Evolutionary conservation across 2,329 filamentous ascomycete species (phyloP).

Genomic region (Fusarium abutilonis): DNA sequence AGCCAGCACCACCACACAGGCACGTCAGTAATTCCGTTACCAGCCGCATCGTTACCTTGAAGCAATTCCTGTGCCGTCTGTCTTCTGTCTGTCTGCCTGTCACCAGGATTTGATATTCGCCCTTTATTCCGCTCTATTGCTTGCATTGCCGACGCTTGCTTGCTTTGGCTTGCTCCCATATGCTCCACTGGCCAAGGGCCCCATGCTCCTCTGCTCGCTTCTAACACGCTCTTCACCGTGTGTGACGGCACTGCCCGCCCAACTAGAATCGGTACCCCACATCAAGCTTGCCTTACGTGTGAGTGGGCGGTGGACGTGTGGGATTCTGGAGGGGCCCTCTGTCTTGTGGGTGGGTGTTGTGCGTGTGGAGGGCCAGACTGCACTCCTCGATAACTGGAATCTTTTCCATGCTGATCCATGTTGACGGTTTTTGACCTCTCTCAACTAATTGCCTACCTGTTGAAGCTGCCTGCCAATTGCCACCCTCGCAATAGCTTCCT

Average conservation of each 20-base stretch:
- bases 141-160: slow-evolving; percentile 41
- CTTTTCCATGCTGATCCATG: slow-evolving; percentile 44
- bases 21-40: slow-evolving; percentile 7
- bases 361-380: slow-evolving; percentile 44
- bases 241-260: slow-evolving; percentile 46
- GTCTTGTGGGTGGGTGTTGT: slow-evolving; percentile 38
- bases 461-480: slow-evolving; percentile 32
- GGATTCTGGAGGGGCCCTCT: slow-evolving; percentile 34
- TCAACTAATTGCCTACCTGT: slow-evolving; percentile 34
- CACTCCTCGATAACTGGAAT: slow-evolving; percentile 42
- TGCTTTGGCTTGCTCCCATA: slow-evolving; percentile 33
- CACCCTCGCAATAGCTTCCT: slow-evolving; percentile 32
- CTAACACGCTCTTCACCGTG: slow-evolving; percentile 39
- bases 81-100: background rate
- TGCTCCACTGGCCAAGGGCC: slow-evolving; percentile 25
- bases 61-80: slow-evolving; percentile 8
- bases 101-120: slow-evolving; percentile 10
- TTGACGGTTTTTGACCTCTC: slow-evolving; percentile 38
- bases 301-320: slow-evolving; percentile 39
- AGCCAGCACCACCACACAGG: slow-evolving; percentile 23
- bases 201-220: slow-evolving; percentile 32
- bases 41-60: slow-evolving; percentile 17
- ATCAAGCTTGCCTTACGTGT: slow-evolving; percentile 43
- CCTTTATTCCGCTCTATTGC: slow-evolving; percentile 29
- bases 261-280: slow-evolving; percentile 45